phyloP scores from a whole-genome alignment of 768 basidiomycete genomes.

The Kwoniella heveanensis region DNA sequence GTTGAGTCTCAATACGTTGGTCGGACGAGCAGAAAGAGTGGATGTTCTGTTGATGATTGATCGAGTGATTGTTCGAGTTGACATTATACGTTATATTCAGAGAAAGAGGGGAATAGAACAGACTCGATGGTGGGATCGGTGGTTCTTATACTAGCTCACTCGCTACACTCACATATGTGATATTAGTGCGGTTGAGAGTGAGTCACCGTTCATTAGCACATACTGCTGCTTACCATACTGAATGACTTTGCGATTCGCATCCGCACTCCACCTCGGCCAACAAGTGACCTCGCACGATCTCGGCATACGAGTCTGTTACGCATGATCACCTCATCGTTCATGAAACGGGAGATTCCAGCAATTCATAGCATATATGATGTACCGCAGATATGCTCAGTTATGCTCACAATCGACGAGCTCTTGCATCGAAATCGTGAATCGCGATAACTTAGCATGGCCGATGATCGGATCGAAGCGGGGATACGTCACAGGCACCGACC shows the following conservation, averaged over 20 bases:
- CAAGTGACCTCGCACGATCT: no score
- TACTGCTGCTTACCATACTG: no score
- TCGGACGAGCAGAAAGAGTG: not conserved
- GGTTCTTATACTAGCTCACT: not conserved
- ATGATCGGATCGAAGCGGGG: slow-evolving; percentile 13
- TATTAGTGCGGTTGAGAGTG: no score
- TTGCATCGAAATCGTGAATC: not conserved
- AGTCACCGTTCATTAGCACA: no score
- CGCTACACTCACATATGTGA: no score
- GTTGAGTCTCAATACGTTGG: not conserved
- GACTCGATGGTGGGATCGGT: not conserved
- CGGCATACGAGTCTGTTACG: not conserved
- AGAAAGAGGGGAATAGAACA: not conserved
- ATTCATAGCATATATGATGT: no score
- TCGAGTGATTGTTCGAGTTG: not conserved
- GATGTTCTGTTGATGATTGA: not conserved
- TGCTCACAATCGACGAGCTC: no score
- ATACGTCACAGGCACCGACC: slow-evolving; percentile 30
- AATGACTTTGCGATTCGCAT: no score
- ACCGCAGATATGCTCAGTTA: no score
- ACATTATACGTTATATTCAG: not conserved
- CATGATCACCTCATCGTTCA: not conserved
- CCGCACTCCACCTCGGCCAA: no score
- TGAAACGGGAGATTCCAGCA: not conserved
- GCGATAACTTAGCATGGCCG: slow-evolving; percentile 6